Base-by-base conservation (phyloP, 2,329 filamentous ascomycete genomes). In the Fusarium algeriense region DNA sequence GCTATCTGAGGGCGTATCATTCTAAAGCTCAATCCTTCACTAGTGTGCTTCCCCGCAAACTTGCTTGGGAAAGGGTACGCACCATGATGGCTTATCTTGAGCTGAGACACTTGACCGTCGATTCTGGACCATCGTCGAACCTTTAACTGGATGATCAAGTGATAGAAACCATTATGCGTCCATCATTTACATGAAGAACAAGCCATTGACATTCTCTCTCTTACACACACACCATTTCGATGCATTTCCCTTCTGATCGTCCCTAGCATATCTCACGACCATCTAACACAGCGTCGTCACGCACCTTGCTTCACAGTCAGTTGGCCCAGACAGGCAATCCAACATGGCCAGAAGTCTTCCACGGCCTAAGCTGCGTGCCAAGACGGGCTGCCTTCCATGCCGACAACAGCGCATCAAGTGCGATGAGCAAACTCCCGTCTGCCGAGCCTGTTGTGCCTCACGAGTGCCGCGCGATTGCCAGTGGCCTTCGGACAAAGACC, bases 111-210 rank as follows among this genome's bases (percentile, higher is more conserved):
- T 52, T 38, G 6, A 6, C 32, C 13, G 20, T 26, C 7, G 13
- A 6, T 8, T 26, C 32, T n/a, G 9, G 48, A 2, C 32, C 32
- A 35, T 50, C 19, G 1, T 28, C 8, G 9, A 28, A 1, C 32
- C 0, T 15, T n/a, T 28, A 20, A 12, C 2, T 35, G 2, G 15
- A 0, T n/a, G 6, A 6, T 38, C 17, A 26, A n/a, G 32, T 28
- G 48, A 52, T 12, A 9, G 3, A 52, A 17, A n/a, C 19, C 6
- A 6, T 3, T 13, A 8, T 2, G 7, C 26, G 13, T 15, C 17
- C 32, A 28, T 12, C 9, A 0, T n/a, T 2, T n/a, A 3, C 7
- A 8, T 34, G 20, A 14, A n/a, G 2, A 1, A 15, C 6, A 15
- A 28, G 13, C 12, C 9, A 9, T 38, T 52, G 13, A 1, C 9